Evolutionary conservation across 345 rosid genomes (phyloP).

Genomic region (Luvunga scandens): DNA sequence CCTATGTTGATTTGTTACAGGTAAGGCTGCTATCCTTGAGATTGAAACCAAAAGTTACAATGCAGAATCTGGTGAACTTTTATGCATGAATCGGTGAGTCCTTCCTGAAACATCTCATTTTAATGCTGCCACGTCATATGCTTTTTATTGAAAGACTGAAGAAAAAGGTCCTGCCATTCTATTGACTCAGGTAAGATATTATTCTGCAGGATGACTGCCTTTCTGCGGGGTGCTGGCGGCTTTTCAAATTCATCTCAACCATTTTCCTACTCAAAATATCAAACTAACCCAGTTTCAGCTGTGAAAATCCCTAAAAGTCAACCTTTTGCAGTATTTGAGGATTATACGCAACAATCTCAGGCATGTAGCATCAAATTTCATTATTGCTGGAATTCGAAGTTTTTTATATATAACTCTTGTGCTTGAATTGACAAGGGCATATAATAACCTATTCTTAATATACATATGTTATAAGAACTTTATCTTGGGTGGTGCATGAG

Average conservation of each 20-base stretch:
- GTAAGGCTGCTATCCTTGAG: constrained; percentile 88
- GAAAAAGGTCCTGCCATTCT: background rate
- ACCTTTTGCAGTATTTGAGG: constrained; percentile 65
- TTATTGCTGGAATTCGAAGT: constrained; percentile 9
- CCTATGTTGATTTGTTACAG: constrained; percentile 31
- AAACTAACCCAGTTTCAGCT: constrained; percentile 49
- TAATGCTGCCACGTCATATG: background rate
- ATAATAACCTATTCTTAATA: background rate
- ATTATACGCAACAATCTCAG: constrained; percentile 78
- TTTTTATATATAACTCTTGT: background rate
- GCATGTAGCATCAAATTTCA: constrained; percentile 34
- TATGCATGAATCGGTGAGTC: constrained; percentile 78
- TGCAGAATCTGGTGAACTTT: constrained; percentile 60
- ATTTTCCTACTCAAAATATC: constrained; percentile 70
- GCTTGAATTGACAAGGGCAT: background rate
- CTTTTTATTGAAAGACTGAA: background rate
- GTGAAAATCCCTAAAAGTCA: constrained; percentile 65
- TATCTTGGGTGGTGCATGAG: background rate
- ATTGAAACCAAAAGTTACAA: constrained; percentile 72
- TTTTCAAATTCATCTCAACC: constrained; percentile 73
- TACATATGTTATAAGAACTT: background rate
- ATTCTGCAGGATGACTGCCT: constrained; percentile 53
- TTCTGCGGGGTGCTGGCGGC: constrained; percentile 87
- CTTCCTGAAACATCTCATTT: constrained; percentile 16
- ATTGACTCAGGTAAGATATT: constrained; percentile 14